Percentiles rank a stretch among this genome's conserved stretches.
These are phyloP conservation scores for Cyclotella distinguenda DNA, from an alignment of 108 stramenopile species.

Conservation along the genomic window DNA sequence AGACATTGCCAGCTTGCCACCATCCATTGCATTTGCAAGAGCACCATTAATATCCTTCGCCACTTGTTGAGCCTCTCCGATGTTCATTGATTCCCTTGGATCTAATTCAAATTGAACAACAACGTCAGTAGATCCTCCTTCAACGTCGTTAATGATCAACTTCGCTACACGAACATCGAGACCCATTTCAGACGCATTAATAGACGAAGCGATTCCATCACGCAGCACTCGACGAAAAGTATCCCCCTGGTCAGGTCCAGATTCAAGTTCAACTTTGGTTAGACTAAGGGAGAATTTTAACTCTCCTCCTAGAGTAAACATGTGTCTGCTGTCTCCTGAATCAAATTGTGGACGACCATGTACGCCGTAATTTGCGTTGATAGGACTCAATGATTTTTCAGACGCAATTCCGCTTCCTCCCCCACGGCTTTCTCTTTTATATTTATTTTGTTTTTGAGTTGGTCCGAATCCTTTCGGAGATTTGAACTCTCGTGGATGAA, in stretches of 20 bases:
- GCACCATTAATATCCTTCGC: slow-evolving; percentile 62
- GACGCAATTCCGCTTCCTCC: slow-evolving; percentile 37
- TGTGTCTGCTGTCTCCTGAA: slow-evolving; percentile 15
- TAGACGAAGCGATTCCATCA: slow-evolving; percentile 49
- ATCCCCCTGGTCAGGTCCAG: slow-evolving; percentile 37
- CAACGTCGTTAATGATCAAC: slow-evolving; percentile 53
- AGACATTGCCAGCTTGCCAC: slow-evolving; percentile 66
- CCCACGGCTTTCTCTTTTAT: slow-evolving; percentile 28
- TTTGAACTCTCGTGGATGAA: slow-evolving; percentile 32
- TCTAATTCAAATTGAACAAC: slow-evolving; percentile 58
- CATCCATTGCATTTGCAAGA: slow-evolving; percentile 69
- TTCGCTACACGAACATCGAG: slow-evolving; percentile 59
- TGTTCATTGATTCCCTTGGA: slow-evolving; percentile 37
- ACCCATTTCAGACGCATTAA: slow-evolving; percentile 47
- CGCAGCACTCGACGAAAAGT: slow-evolving; percentile 61
- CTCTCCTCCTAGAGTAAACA: slow-evolving; percentile 57
- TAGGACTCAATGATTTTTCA: slow-evolving; percentile 28
- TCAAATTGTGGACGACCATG: slow-evolving; percentile 8
- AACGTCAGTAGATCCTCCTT: slow-evolving; percentile 60
- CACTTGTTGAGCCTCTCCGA: slow-evolving; percentile 48
- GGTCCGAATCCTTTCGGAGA: slow-evolving; percentile 51
- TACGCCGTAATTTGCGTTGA: slow-evolving; percentile 3
- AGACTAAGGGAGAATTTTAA: slow-evolving; percentile 68
- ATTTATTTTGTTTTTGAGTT: slow-evolving; percentile 20
- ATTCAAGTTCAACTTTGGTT: slow-evolving; percentile 58